Evolutionary conservation across 2,329 filamentous ascomycete genomes (phyloP), one percentile per base, ranked within the genome.

Genomic region (Aspergillus chevalieri): DNA sequence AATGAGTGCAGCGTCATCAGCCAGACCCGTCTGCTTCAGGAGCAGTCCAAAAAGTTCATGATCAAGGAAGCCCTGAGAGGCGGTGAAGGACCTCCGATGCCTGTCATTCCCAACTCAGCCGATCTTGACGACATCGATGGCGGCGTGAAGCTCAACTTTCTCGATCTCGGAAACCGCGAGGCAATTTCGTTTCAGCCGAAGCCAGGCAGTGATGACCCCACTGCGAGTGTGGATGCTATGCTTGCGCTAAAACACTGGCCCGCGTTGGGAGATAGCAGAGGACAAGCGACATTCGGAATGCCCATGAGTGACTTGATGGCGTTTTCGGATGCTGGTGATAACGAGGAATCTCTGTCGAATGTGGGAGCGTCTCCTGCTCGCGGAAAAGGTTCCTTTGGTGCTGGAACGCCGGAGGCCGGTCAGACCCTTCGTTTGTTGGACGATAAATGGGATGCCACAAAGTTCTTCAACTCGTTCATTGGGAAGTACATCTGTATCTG

Each of bases 11-110:
- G 54, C 0, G 63, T 61, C 2, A 76, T 82, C 52, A 57, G 54
- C 2, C 55, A 66, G 1, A 51, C 61, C 0, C 65, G 76, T 10
- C 79, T 82, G 51, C 61, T 71, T 14, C 68, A 69, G n/a, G 68
- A 76, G 43, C 69, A 79, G 19, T 68, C 74, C 14, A 75, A 79
- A 59, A 81, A 78, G 56, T 62, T 71, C 28, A 66, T 81, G 38
- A 62, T 76, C 47, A 71, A 66, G 48, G 63, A 63, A 43, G 62
- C 56, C 1, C 58, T 68, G 2, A 50, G 50, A 2, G 33, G 28
- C 1, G 47, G 55, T 33, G 53, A 46, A n/a, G 48, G 38, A 5
- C 22, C 36, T 1, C 26, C 26, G 6, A 43, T 43, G 22, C 48
- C 47, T 2, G 44, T 50, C 17, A 41, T 50, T 15, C 46, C 46